These are phyloP conservation scores for Verticillium isaacii DNA, from an alignment of 2,329 filamentous ascomycete genomes.

Conservation along the genomic window DNA sequence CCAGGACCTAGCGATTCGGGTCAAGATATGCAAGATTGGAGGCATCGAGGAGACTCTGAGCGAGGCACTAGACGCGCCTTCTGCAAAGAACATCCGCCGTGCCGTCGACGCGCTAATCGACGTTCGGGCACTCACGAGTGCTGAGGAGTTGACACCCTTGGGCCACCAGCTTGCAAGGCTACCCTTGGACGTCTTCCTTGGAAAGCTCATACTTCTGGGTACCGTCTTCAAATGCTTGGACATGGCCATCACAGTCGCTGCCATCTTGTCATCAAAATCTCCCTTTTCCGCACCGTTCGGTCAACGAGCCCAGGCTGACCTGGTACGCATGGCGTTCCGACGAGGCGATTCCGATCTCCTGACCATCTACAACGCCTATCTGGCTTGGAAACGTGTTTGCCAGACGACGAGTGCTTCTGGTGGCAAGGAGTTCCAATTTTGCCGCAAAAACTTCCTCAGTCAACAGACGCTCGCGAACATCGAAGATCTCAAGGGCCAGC, in stretches of 20 bases:
- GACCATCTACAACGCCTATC: slow-evolving; percentile 91
- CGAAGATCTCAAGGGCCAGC: slow-evolving; percentile 90
- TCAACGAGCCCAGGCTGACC: slow-evolving; percentile 75
- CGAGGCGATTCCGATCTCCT: slow-evolving; percentile 87
- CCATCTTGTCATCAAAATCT: slow-evolving; percentile 90
- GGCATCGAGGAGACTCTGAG: slow-evolving; percentile 86
- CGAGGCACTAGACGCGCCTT: slow-evolving; percentile 85
- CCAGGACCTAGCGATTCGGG: slow-evolving; percentile 90
- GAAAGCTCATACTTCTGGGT: slow-evolving; percentile 85
- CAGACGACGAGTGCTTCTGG: slow-evolving; percentile 51
- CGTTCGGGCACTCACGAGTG: slow-evolving; percentile 77
- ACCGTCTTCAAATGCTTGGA: slow-evolving; percentile 88
- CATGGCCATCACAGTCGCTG: slow-evolving; percentile 85
- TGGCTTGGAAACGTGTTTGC: slow-evolving; percentile 81
- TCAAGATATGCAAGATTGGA: slow-evolving; percentile 96
- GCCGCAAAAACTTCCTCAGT: slow-evolving; percentile 88
- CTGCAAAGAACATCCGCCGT: slow-evolving; percentile 84
- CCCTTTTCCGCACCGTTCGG: slow-evolving; percentile 87
- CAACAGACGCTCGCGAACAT: slow-evolving; percentile 87
- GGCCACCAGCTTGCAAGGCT: slow-evolving; percentile 83
- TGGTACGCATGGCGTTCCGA: slow-evolving; percentile 72
- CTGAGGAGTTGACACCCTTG: slow-evolving; percentile 81
- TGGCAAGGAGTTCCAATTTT: slow-evolving; percentile 81
- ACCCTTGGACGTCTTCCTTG: slow-evolving; percentile 89
- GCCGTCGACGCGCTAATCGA: slow-evolving; percentile 92